A percentile compares a stretch with the other conserved stretches of the same genome.
Evolutionary conservation across 106 monocot species (phyloP).

Genomic region (Dendrobium officinale): DNA sequence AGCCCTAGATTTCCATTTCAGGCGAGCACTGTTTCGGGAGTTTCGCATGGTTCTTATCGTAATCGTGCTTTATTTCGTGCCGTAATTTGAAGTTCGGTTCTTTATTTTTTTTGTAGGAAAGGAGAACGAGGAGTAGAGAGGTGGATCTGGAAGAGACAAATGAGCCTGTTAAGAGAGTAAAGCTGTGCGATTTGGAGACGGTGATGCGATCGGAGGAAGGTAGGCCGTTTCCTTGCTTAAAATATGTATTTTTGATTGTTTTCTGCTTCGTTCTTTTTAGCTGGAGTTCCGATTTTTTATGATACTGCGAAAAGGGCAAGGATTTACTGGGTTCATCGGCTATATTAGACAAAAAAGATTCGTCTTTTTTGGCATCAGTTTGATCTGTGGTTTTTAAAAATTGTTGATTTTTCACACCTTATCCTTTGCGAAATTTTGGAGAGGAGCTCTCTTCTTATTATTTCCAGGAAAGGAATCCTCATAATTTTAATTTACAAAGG

Average conservation of each 20-base stretch:
- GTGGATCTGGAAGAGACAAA: not conserved
- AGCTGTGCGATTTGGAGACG: not conserved
- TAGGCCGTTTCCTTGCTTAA: not conserved
- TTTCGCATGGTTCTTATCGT: not conserved
- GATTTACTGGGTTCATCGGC: not conserved
- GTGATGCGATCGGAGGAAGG: slow-evolving; percentile 5
- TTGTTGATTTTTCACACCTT: no score
- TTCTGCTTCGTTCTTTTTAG: not conserved
- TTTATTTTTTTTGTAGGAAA: slow-evolving; percentile 3
- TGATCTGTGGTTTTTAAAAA: no score
- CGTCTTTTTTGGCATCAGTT: not conserved
- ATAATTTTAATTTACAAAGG: no score
- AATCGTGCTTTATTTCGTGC: not conserved
- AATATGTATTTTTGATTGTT: not conserved
- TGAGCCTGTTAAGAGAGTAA: not conserved
- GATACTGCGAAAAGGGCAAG: not conserved
- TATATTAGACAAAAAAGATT: not conserved
- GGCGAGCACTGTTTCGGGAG: not conserved
- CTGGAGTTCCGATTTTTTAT: not conserved
- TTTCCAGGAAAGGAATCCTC: no score
- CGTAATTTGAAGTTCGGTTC: not conserved
- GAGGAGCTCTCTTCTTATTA: no score
- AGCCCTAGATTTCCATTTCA: slow-evolving; percentile 6
- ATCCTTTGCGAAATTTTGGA: no score
- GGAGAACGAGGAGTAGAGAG: not conserved